These are phyloP conservation scores for Paxillus involutus DNA, from an alignment of 768 basidiomycete species.

Conservation along the genomic window DNA sequence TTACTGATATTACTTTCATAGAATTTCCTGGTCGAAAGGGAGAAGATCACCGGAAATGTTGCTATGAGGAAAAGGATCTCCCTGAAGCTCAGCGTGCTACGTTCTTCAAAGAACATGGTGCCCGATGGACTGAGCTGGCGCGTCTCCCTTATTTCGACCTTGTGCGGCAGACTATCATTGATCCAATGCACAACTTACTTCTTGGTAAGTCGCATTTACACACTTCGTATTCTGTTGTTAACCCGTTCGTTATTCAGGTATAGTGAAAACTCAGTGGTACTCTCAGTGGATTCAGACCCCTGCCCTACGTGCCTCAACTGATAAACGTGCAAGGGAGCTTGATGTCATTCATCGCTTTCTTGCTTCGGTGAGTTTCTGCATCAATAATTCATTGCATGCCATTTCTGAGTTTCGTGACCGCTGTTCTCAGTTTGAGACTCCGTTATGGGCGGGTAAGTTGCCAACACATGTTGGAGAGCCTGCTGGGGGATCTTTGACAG, in stretches of 20 bases:
- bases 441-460: conserved; percentile 26
- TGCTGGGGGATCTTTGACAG: conserved; percentile 21
- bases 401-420: neutral
- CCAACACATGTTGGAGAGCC: conserved; percentile 29
- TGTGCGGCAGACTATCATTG: conserved; percentile 19
- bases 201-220: conserved; percentile 11
- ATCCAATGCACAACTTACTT: conserved; percentile 32
- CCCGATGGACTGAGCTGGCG: conserved; percentile 26
- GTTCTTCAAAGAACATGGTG: conserved; percentile 22
- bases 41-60: no score
- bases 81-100: conserved; percentile 3
- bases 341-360: conserved; percentile 16
- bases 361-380: conserved; percentile 4
- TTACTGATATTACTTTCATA: no score
- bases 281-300: conserved; percentile 16
- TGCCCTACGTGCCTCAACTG: conserved; percentile 11
- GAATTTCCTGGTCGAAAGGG: no score
- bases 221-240: no score
- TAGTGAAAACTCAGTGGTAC: conserved; percentile 27
- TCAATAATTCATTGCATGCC: neutral
- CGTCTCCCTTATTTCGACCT: conserved; percentile 27
- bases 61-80: neutral
- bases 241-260: conserved; percentile 8
- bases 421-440: conserved; percentile 23
- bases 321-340: conserved; percentile 8